These are phyloP conservation scores for Oryza australiensis DNA, from an alignment of 176 grass and related monocot species.

Conservation along the genomic window DNA sequence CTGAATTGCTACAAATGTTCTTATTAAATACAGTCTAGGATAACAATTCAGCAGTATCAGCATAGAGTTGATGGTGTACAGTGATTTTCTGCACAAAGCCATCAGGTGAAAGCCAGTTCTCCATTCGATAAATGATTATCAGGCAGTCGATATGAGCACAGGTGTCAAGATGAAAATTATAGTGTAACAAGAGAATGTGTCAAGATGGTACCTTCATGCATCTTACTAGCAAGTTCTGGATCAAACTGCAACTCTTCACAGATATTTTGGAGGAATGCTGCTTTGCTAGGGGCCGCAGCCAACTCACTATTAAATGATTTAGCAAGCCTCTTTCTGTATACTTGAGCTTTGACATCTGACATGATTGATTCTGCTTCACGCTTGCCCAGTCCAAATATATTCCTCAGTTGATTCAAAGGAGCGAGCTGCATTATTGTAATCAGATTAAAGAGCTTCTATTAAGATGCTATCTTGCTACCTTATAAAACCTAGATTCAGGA, in stretches of 20 bases:
- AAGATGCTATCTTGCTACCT: conserved; percentile 3
- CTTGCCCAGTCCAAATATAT: conserved; percentile 96
- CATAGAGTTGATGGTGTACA: neutral
- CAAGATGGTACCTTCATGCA: conserved; percentile 86
- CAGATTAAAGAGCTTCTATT: conserved; percentile 22
- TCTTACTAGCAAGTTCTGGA: conserved; percentile 84
- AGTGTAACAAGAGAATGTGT: conserved; percentile 8
- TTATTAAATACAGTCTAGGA: neutral
- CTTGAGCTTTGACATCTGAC: conserved; percentile 78
- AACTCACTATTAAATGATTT: conserved; percentile 78
- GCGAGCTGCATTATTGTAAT: conserved; percentile 62
- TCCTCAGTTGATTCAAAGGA: conserved; percentile 82
- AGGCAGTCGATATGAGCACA: neutral
- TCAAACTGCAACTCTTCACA: conserved; percentile 92
- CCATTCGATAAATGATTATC: neutral
- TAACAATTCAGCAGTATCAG: neutral
- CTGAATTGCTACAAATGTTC: conserved; percentile 2
- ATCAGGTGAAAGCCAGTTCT: conserved; percentile 3
- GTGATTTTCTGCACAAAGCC: neutral
- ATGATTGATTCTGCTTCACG: conserved; percentile 83
- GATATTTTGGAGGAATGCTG: conserved; percentile 86
- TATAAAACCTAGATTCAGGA: conserved; percentile 4
- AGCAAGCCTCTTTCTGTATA: conserved; percentile 85
- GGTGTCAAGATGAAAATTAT: conserved; percentile 33
- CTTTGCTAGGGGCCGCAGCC: conserved; percentile 87